Evolutionary conservation across 805 yeast genomes (phyloP).

Genomic region (Jamesozyma jinghongensis): DNA sequence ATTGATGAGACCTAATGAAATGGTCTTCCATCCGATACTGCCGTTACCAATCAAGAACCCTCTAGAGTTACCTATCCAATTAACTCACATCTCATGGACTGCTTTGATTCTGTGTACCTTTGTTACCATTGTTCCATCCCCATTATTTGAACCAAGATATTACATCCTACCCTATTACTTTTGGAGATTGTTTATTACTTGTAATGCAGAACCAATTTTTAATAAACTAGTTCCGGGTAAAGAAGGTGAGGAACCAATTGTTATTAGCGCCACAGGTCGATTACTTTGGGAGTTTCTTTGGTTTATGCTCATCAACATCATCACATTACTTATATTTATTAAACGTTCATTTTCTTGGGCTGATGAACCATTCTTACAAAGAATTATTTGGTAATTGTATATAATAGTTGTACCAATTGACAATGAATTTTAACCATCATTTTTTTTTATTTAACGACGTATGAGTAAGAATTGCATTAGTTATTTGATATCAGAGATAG

Average conservation of each 20-base stretch:
- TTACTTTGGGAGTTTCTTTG: slow-evolving; percentile 50
- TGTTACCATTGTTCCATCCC: slow-evolving; percentile 74
- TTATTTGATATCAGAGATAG: not conserved
- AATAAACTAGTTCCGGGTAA: slow-evolving; percentile 18
- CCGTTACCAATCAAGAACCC: slow-evolving; percentile 32
- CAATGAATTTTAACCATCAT: not conserved
- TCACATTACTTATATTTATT: slow-evolving; percentile 48
- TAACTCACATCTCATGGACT: slow-evolving; percentile 40
- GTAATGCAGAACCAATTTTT: slow-evolving; percentile 31
- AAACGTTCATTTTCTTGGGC: slow-evolving; percentile 59
- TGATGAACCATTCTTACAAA: slow-evolving; percentile 49
- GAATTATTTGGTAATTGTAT: slow-evolving; percentile 78
- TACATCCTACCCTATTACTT: slow-evolving; percentile 72
- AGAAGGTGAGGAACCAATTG: slow-evolving; percentile 11
- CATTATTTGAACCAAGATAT: slow-evolving; percentile 89
- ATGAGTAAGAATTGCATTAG: not conserved
- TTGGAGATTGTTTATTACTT: slow-evolving; percentile 52
- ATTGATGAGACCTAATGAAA: slow-evolving; percentile 30
- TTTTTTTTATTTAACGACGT: not conserved
- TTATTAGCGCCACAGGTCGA: slow-evolving; percentile 28
- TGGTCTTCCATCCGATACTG: slow-evolving; percentile 29
- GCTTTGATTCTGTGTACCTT: slow-evolving; percentile 45
- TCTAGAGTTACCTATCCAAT: slow-evolving; percentile 32
- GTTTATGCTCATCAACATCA: slow-evolving; percentile 47
- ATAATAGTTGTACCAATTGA: not conserved